A percentile compares a stretch with the other conserved stretches of the same genome.
Evolutionary conservation across 345 rosid species (phyloP).

Genomic region (Corymbia maculata): DNA sequence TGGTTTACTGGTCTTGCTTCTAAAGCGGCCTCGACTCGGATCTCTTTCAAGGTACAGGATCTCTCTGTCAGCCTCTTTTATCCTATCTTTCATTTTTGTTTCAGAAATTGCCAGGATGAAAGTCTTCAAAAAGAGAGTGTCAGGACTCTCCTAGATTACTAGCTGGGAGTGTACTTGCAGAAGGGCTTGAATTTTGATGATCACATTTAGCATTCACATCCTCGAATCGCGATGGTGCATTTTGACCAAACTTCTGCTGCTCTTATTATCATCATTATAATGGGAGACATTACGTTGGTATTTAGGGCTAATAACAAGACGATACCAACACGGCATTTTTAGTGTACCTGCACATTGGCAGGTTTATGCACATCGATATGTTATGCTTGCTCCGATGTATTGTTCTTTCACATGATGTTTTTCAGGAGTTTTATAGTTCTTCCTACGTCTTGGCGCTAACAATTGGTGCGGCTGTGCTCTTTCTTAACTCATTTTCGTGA

Average conservation of each 20-base stretch:
- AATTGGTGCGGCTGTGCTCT: not conserved
- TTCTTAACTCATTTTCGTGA: not conserved
- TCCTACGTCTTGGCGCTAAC: not conserved
- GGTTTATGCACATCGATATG: not conserved
- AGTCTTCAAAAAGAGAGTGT: not conserved
- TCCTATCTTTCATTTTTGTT: not conserved
- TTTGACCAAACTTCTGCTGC: not conserved
- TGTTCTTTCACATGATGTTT: not conserved
- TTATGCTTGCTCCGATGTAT: not conserved
- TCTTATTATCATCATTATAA: not conserved
- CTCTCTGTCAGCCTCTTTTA: not conserved
- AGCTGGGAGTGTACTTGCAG: not conserved
- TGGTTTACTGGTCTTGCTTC: constrained; percentile 73
- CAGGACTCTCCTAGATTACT: not conserved
- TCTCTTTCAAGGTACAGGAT: constrained; percentile 26
- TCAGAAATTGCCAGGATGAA: not conserved
- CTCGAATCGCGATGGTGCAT: not conserved
- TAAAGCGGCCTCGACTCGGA: not conserved
- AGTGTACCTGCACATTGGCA: not conserved
- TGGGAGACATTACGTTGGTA: not conserved
- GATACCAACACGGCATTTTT: not conserved
- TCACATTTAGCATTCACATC: not conserved
- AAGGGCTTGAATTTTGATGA: not conserved
- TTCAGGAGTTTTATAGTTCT: not conserved
- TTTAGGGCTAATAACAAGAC: not conserved